A percentile compares a stretch with the other conserved stretches of the same genome.
Evolutionary conservation across 2,329 filamentous ascomycete genomes (phyloP).

Genomic region (Colletotrichum shisoi): DNA sequence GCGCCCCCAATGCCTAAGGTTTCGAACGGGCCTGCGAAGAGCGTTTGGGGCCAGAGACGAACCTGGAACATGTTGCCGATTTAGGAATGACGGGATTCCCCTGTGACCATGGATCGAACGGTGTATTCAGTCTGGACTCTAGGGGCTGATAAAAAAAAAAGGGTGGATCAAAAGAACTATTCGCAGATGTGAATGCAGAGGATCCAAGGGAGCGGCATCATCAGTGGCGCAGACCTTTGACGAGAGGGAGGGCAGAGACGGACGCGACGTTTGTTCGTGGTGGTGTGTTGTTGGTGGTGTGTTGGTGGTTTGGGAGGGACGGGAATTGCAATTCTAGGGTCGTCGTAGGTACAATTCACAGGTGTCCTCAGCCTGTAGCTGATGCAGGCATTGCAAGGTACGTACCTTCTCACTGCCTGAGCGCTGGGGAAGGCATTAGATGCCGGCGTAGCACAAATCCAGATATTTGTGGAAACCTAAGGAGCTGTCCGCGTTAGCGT

Average conservation of each 20-base stretch:
- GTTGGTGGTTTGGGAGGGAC: background rate
- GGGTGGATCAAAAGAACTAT: constrained; percentile 21
- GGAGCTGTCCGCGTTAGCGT: background rate
- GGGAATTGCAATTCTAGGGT: constrained; percentile 7
- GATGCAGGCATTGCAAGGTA: constrained; percentile 10
- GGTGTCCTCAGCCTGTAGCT: constrained; percentile 32
- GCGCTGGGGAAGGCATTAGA: background rate
- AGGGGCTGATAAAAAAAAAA: background rate
- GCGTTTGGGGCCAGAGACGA: constrained; percentile 30
- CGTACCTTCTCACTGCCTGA: background rate
- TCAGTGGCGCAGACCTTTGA: constrained; percentile 16
- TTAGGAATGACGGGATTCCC: constrained; percentile 38
- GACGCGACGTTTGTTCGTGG: background rate
- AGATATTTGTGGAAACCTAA: too few relatives aligned
- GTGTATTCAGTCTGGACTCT: background rate
- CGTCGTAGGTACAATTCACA: constrained; percentile 27
- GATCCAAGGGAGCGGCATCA: constrained; percentile 31
- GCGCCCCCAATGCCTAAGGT: background rate
- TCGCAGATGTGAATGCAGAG: constrained; percentile 13
- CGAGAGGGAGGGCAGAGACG: background rate
- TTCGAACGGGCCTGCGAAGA: constrained; percentile 5
- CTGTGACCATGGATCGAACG: constrained; percentile 35
- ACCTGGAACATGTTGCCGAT: constrained; percentile 44
- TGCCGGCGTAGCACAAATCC: too few relatives aligned
- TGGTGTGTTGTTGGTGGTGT: background rate